Base-by-base conservation (phyloP, 345 rosid species). In the Boechera stricta region DNA sequence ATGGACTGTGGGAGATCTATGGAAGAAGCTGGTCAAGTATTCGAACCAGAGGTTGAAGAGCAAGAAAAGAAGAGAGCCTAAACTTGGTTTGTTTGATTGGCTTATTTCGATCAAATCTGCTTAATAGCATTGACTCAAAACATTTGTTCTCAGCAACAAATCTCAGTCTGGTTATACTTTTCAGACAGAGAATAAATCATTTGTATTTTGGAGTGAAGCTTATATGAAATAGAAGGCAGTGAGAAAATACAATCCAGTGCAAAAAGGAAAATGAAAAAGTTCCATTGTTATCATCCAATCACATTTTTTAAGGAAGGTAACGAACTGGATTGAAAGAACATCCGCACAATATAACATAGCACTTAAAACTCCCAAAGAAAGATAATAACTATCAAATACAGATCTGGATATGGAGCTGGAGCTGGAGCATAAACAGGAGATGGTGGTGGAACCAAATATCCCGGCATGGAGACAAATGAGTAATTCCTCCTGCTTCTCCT, bases 1-100 rank as follows among this genome's bases (percentile, higher is more conserved):
- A 74, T 91, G 98, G 97, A 87, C 87, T 0, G 96, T 94, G 6
- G 98, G 94, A 80, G 91, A 94, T 47, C 87, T 90, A 41, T 90
- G 98, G 96, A 78, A 72, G 70, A 82, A 90, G 81, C 18, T 94
- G 82, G 80, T 71, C 24, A 88, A 87, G 82, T 87, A 90, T 77
- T 85, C 94, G 5, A 74, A 79, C 15, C 91, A 85, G 59, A 86
- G 89, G 77, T 55, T 74, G 16, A 83, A n/a, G 33, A 81, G 15
- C 21, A 75, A 67, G 61, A 67, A 55, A 36, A 85, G 64, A 49
- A 85, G 56, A 71, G 84, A 80, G 54, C 77, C 91, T 10, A 62
- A 81, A 10, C 64, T 75, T 11, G 86, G 94, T 38, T 88, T 94
- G 86, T 87, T 94, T 73, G 49, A 80, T 32, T 94, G 98, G 98